These are phyloP conservation scores for Ochetophila trinervis DNA, from an alignment of 306 rosid genomes.

Conservation along the genomic window DNA sequence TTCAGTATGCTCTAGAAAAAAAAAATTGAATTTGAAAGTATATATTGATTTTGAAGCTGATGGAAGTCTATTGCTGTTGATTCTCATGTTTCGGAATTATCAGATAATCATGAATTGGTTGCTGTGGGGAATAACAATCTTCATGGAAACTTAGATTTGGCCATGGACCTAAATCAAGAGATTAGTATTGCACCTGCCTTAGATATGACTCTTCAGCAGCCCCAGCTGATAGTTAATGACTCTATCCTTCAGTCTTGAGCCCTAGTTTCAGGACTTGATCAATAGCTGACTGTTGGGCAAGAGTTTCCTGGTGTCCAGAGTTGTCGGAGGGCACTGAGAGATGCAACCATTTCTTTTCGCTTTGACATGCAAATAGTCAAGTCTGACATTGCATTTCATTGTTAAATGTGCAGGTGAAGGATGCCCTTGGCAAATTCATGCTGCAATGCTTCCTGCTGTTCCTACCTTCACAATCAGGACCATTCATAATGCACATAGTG, in stretches of 20 bases:
- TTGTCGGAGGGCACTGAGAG: slow-evolving; percentile 59
- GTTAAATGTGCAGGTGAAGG: slow-evolving; percentile 52
- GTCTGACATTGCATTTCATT: slow-evolving; percentile 55
- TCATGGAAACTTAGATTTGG: slow-evolving; percentile 38
- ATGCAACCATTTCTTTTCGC: slow-evolving; percentile 51
- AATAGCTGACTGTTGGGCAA: slow-evolving; percentile 47
- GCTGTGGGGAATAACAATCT: slow-evolving; percentile 34
- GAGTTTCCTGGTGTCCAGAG: slow-evolving; percentile 54
- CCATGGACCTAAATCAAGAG: slow-evolving; percentile 41
- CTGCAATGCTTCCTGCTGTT: slow-evolving; percentile 63
- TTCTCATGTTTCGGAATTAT: slow-evolving; percentile 33
- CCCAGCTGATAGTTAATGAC: slow-evolving; percentile 19
- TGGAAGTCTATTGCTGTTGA: slow-evolving; percentile 27
- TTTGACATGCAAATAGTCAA: slow-evolving; percentile 50
- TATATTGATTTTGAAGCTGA: slow-evolving; percentile 22
- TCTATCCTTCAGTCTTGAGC: slow-evolving; percentile 42
- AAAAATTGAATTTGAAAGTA: slow-evolving; percentile 27
- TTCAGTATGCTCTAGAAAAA: slow-evolving; percentile 26
- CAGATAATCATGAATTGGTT: slow-evolving; percentile 37
- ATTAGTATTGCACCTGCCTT: slow-evolving; percentile 27
- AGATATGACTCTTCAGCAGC: slow-evolving; percentile 28
- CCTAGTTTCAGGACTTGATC: slow-evolving; percentile 9
- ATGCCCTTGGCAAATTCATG: slow-evolving; percentile 63
- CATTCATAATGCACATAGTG: slow-evolving; percentile 43
- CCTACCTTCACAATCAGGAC: slow-evolving; percentile 61